phyloP scores from a whole-genome alignment of 1,284 basidiomycete genomes.

The Abortiporus biennis region DNA sequence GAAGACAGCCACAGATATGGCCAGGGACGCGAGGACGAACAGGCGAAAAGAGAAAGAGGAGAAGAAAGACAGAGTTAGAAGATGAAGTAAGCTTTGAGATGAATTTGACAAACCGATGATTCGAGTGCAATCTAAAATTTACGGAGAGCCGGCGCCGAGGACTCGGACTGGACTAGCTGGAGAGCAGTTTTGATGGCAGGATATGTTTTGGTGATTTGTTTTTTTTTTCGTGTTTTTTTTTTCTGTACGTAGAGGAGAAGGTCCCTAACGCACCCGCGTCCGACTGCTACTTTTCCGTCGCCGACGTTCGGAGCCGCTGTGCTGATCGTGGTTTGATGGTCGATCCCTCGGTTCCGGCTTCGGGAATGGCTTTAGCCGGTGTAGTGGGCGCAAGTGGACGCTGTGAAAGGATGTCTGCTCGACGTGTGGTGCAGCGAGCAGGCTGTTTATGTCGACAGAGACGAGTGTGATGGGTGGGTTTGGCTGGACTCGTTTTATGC shows the following conservation, averaged over 20 bases:
- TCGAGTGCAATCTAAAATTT: constrained; percentile 5
- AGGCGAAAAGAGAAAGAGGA: constrained; percentile 3
- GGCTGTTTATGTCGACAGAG: not conserved
- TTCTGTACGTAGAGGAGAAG: no score
- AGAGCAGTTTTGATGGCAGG: no score
- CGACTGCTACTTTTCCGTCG: constrained; percentile 4
- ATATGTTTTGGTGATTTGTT: no score
- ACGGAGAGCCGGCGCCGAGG: constrained; percentile 7
- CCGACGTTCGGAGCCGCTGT: constrained; percentile 8
- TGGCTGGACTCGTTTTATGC: constrained; percentile 1
- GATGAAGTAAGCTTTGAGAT: constrained; percentile 9
- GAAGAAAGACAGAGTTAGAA: not conserved
- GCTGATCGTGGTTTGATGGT: constrained; percentile 9
- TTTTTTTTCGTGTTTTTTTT: no score
- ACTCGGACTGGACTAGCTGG: no score
- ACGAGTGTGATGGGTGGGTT: not conserved
- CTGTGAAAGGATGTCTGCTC: no score
- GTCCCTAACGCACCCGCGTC: not conserved
- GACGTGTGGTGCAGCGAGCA: not conserved
- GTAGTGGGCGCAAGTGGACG: no score
- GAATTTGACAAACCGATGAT: constrained; percentile 8
- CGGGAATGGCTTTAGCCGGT: no score
- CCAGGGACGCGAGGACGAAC: not conserved
- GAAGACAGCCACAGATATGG: not conserved
- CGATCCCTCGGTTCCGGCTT: constrained; percentile 2